These are phyloP conservation scores for Neonectria neomacrospora DNA, from an alignment of 2,329 filamentous ascomycete genomes.

Conservation along the genomic window DNA sequence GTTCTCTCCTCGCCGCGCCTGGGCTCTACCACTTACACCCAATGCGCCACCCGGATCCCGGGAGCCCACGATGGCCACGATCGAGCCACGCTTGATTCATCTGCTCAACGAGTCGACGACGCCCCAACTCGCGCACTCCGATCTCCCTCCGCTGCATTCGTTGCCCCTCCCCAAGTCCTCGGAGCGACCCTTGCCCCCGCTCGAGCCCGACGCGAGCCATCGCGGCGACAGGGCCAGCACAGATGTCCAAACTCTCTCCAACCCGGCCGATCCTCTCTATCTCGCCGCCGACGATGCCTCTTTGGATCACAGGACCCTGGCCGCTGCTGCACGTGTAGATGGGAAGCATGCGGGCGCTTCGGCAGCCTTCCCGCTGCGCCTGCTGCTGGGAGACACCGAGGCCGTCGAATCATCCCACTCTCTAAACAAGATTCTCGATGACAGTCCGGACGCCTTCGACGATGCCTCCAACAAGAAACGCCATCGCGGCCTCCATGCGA, in stretches of 20 bases:
- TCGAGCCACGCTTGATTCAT: constrained; percentile 75
- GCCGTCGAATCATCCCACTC: constrained; percentile 55
- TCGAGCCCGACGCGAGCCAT: constrained; percentile 62
- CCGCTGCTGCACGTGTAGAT: constrained; percentile 31
- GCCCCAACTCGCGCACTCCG: constrained; percentile 60
- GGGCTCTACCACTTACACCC: constrained; percentile 40
- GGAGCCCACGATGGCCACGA: constrained; percentile 68
- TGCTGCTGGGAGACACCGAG: constrained; percentile 55
- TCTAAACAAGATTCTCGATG: constrained; percentile 59
- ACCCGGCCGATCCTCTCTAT: constrained; percentile 31
- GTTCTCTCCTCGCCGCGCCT: constrained; percentile 23
- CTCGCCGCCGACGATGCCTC: constrained; percentile 37
- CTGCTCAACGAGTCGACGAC: constrained; percentile 68
- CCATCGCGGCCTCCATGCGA: constrained; percentile 58
- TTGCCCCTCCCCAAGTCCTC: constrained; percentile 56
- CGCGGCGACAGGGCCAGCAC: constrained; percentile 50
- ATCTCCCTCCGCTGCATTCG: constrained; percentile 66
- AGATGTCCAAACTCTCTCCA: constrained; percentile 32
- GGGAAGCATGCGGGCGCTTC: constrained; percentile 39
- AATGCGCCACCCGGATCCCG: constrained; percentile 42
- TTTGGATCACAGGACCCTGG: constrained; percentile 39
- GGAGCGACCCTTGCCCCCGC: constrained; percentile 61
- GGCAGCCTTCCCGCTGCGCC: constrained; percentile 52
- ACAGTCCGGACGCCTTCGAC: constrained; percentile 55
- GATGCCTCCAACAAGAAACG: constrained; percentile 66